Percentiles rank a stretch among this genome's conserved stretches.
These are phyloP conservation scores for Penicillium macrosclerotiorum DNA, from an alignment of 495 filamentous ascomycete species.

Conservation along the genomic window DNA sequence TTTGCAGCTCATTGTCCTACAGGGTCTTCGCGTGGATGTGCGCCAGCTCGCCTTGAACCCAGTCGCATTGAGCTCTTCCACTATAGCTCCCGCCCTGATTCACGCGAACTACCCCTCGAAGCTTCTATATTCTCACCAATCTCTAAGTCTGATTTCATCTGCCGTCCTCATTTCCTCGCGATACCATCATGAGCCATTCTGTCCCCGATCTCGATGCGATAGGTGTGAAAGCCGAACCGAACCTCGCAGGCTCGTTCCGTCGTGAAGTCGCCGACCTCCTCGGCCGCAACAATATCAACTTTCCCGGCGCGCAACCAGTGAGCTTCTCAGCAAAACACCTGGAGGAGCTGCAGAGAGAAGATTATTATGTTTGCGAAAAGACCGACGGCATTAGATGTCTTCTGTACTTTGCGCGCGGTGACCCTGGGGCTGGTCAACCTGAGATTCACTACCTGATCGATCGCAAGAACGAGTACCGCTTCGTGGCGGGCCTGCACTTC, in stretches of 20 bases:
- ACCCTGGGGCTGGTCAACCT: constrained; percentile 43
- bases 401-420: constrained; percentile 72
- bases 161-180: background rate
- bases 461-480: constrained; percentile 95
- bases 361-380: constrained; percentile 98
- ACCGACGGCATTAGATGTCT: constrained; percentile 94
- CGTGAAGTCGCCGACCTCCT: constrained; percentile 75
- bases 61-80: background rate
- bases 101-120: background rate
- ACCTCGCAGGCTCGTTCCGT: constrained; percentile 60
- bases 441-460: constrained; percentile 85
- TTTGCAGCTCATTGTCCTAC: too few species aligned
- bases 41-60: constrained; percentile 7
- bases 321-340: constrained; percentile 80
- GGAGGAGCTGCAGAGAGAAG: constrained; percentile 68
- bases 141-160: background rate
- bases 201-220: constrained; percentile 47
- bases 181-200: constrained; percentile 38
- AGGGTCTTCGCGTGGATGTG: constrained; percentile 1
- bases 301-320: constrained; percentile 94
- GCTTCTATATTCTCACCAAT: background rate
- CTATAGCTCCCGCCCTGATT: background rate
- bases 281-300: constrained; percentile 59
- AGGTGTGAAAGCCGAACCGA: constrained; percentile 61
- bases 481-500: constrained; percentile 74